Evolutionary conservation across 2,329 filamentous ascomycete species (phyloP), one percentile per base, ranked within the genome.

Genomic region (Pestalotiopsis fici): DNA sequence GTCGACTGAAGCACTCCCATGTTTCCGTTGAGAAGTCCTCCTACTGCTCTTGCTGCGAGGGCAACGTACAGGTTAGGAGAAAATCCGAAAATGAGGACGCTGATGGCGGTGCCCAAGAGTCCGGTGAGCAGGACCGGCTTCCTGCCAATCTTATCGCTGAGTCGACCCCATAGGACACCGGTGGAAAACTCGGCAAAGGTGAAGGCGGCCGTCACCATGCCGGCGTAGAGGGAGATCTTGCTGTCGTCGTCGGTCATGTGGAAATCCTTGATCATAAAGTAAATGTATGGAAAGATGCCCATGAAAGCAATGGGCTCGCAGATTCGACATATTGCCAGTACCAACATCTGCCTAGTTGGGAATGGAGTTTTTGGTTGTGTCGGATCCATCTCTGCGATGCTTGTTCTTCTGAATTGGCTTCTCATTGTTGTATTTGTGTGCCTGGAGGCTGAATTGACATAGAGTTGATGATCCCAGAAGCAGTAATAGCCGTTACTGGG

Each of bases 241-340:
- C 87, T 90, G 70, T 92, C 85, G 76, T 94, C 90, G 59, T 93
- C 85, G 70, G 94, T 93, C 77, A 97, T 91, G 75, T 93, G 86
- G 81, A 98, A 98, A 69, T 94, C 94, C 75, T 94, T 87, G 73
- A 98, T 92, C 96, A 99, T 98, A 84, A 93, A 95, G 83, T 97
- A 98, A 74, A 97, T 94, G 80, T 98, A 99, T 1, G 96, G 96
- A 78, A 99, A 98, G 74, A 98, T 98, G 65, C 95, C 98, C 94
- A 98, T 98, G 86, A 99, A 98, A 5, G 96, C 96, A 79, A 99
- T 98, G 64, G 96, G 96, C 79, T 99, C 96, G 85, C 94, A 98
- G 83, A 99, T 95, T 77, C 96, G 91, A 82, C 95, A 97, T 76
- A 97, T 86, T 59, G 94, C 95, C 65, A 81, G 68, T 47, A 81